These are phyloP conservation scores for Salix brachista DNA, from an alignment of 345 rosid species.

Conservation along the genomic window DNA sequence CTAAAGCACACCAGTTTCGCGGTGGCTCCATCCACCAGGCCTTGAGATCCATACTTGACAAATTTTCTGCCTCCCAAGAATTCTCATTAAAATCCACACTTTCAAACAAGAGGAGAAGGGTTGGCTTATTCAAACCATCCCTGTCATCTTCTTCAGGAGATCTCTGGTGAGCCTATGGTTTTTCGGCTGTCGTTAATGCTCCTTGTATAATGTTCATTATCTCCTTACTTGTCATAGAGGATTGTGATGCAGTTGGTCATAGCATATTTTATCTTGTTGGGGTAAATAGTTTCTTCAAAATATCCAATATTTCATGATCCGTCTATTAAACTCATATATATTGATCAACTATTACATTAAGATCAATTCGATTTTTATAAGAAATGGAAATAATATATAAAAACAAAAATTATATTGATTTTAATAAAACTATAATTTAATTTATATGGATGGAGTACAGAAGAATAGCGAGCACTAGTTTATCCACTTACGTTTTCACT, in stretches of 20 bases:
- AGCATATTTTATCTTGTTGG: slow-evolving; percentile 9
- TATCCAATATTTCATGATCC: too few species aligned
- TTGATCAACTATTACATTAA: too few species aligned
- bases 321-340: too few species aligned
- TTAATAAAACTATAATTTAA: too few species aligned
- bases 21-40: slow-evolving; percentile 26
- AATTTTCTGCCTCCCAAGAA: slow-evolving; percentile 33
- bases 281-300: slow-evolving; percentile 11
- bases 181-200: background rate
- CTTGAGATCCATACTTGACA: slow-evolving; percentile 41
- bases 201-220: background rate
- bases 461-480: too few species aligned
- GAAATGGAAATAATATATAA: too few species aligned
- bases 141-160: slow-evolving; percentile 38
- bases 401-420: too few species aligned
- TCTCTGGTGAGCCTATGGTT: slow-evolving; percentile 23
- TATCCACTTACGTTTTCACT: too few species aligned
- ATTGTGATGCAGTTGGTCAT: too few species aligned
- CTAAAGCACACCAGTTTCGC: slow-evolving; percentile 3
- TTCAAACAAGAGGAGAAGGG: slow-evolving; percentile 43
- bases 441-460: too few species aligned
- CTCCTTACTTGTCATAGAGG: too few species aligned
- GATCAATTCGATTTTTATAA: too few species aligned
- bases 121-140: slow-evolving; percentile 39
- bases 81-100: slow-evolving; percentile 35